Conservation (phyloP, 805 yeast genomes). For the Candida gorgasii region DNA sequence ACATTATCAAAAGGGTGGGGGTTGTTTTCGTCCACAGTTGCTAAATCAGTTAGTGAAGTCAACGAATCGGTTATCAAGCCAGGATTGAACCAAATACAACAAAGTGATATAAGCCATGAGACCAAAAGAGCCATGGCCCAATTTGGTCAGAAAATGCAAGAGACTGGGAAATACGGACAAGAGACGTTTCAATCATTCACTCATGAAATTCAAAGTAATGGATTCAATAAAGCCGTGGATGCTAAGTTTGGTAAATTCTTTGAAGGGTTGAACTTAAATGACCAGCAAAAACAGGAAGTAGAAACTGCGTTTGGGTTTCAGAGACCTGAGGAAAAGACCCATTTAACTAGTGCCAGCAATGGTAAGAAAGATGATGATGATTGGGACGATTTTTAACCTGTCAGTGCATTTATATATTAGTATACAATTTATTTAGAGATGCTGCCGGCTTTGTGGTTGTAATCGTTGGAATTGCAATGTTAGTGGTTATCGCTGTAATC, state of each 20-base stretch:
- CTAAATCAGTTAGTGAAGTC: conserved; percentile 81
- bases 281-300: conserved; percentile 37
- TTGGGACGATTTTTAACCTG: conserved; percentile 65
- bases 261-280: conserved; percentile 48
- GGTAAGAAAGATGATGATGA: conserved; percentile 50
- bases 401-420: neutral
- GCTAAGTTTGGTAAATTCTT: conserved; percentile 54
- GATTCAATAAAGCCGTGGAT: conserved; percentile 44
- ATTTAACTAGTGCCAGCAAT: conserved; percentile 49
- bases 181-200: conserved; percentile 66
- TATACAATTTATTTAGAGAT: neutral
- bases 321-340: conserved; percentile 60
- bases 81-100: conserved; percentile 74
- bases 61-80: conserved; percentile 90
- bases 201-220: conserved; percentile 38
- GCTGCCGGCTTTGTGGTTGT: too few relatives aligned
- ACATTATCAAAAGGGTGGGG: conserved; percentile 94
- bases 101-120: conserved; percentile 75
- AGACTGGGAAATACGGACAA: conserved; percentile 75
- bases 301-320: conserved; percentile 69
- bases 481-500: too few relatives aligned
- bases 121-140: conserved; percentile 94
- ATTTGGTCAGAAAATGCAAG: conserved; percentile 92
- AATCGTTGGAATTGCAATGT: neutral
- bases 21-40: conserved; percentile 79